phyloP scores from a whole-genome alignment of 1,139 yeast genomes.

The Geotrichum australiense region DNA sequence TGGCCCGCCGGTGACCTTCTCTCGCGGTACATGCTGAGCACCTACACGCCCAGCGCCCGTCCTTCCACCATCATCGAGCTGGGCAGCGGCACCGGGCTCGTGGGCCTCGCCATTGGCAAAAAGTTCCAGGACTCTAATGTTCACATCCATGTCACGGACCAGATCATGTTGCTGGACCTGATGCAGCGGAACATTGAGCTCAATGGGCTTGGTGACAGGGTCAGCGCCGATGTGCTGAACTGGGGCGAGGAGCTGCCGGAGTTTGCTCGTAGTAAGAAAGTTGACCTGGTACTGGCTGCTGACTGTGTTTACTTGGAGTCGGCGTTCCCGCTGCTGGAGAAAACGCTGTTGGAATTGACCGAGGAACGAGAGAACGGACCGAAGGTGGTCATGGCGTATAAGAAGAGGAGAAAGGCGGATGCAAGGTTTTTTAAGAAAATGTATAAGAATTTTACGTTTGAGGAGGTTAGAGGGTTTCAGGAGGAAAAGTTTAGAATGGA shows the following conservation, averaged over 20 bases:
- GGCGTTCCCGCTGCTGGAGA: slow-evolving; percentile 46
- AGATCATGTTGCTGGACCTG: slow-evolving; percentile 38
- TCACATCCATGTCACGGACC: slow-evolving; percentile 41
- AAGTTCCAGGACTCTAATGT: slow-evolving; percentile 30
- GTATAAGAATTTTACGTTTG: slow-evolving; percentile 24
- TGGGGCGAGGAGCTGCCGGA: slow-evolving; percentile 45
- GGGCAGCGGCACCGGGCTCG: slow-evolving; percentile 53
- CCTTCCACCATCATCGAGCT: slow-evolving; percentile 40
- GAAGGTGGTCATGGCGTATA: slow-evolving; percentile 43
- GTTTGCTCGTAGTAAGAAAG: slow-evolving; percentile 29
- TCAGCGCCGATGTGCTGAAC: slow-evolving; percentile 39
- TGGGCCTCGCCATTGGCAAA: slow-evolving; percentile 38
- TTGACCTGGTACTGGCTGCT: slow-evolving; percentile 48
- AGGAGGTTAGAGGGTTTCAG: slow-evolving; percentile 36
- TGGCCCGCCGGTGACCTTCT: slow-evolving; percentile 54
- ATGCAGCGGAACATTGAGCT: slow-evolving; percentile 41
- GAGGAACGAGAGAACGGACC: slow-evolving; percentile 32
- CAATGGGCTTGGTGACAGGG: slow-evolving; percentile 35
- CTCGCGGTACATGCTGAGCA: slow-evolving; percentile 37
- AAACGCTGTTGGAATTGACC: slow-evolving; percentile 43
- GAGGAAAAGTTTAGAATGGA: slow-evolving; percentile 35
- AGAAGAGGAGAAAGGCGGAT: slow-evolving; percentile 49
- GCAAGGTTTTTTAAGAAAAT: slow-evolving; percentile 40
- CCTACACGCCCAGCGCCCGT: slow-evolving; percentile 23
- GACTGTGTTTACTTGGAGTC: slow-evolving; percentile 51